Evolutionary conservation across 2,329 filamentous ascomycete species (phyloP).

Genomic region (Diatrype stigma): DNA sequence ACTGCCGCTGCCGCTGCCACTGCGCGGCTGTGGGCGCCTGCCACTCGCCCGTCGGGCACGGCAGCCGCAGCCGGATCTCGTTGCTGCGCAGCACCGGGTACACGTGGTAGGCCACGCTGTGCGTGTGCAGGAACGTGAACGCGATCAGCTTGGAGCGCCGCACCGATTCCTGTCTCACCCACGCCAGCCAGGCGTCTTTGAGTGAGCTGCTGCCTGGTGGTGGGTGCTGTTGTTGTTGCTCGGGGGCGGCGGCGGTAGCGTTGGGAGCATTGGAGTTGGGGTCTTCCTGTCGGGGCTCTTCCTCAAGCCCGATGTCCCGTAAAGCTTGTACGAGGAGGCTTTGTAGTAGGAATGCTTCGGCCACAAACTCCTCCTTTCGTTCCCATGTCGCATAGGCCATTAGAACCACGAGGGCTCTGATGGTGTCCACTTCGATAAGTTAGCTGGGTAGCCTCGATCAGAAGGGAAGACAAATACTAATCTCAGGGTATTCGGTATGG

Average conservation of each 20-base stretch:
- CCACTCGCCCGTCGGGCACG: conserved; percentile 34
- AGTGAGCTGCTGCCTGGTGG: neutral
- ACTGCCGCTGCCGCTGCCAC: conserved; percentile 24
- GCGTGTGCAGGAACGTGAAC: conserved; percentile 34
- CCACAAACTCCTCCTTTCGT: conserved; percentile 25
- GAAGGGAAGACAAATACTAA: too few species aligned
- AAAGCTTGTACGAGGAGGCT: conserved; percentile 30
- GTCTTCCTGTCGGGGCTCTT: conserved; percentile 7
- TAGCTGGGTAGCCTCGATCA: neutral
- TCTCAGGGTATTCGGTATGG: too few species aligned
- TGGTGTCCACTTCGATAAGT: conserved; percentile 22
- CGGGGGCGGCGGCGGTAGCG: too few species aligned
- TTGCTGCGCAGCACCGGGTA: conserved; percentile 33
- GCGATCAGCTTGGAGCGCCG: conserved; percentile 33
- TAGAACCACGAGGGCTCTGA: conserved; percentile 30
- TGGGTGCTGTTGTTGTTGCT: neutral
- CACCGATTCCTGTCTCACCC: conserved; percentile 28
- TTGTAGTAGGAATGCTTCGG: conserved; percentile 32
- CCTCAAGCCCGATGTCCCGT: conserved; percentile 27
- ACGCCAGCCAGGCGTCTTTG: conserved; percentile 24
- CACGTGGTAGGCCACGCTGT: conserved; percentile 35
- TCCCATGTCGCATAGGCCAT: conserved; percentile 38
- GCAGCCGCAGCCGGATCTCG: conserved; percentile 31
- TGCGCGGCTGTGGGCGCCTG: conserved; percentile 26
- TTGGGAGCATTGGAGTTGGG: too few species aligned